A percentile compares a stretch with the other conserved stretches of the same genome.
Evolutionary conservation across 768 basidiomycete genomes (phyloP).

Genomic region (Kwoniella dendrophila): DNA sequence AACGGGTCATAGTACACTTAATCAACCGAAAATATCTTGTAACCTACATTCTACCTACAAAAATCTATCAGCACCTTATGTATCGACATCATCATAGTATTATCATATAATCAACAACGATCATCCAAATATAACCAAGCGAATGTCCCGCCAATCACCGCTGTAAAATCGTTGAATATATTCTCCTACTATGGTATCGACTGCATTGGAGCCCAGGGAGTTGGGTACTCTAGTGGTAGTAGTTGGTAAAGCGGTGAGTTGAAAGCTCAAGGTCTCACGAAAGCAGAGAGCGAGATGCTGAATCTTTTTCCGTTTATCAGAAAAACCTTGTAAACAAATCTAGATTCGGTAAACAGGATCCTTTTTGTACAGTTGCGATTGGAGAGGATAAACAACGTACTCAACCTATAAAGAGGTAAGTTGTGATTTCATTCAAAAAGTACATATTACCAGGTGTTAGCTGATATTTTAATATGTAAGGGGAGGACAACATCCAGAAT

Average conservation of each 20-base stretch:
- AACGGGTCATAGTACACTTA: background rate
- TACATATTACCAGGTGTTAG: background rate
- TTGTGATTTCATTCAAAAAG: background rate
- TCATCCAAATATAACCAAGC: background rate
- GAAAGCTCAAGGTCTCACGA: constrained; percentile 8
- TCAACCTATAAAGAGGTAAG: constrained; percentile 65
- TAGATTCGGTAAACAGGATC: constrained; percentile 88
- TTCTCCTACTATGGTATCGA: constrained; percentile 1
- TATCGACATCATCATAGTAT: too few relatives aligned
- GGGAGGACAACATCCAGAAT: constrained; percentile 90
- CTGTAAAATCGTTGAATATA: background rate
- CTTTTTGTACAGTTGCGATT: constrained; percentile 70
- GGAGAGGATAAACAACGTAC: constrained; percentile 71
- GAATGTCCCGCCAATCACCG: background rate
- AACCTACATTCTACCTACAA: too few relatives aligned
- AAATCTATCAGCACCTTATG: too few relatives aligned
- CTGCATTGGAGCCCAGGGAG: constrained; percentile 57
- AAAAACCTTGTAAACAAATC: constrained; percentile 79
- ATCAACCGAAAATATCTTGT: too few relatives aligned
- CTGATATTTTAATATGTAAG: constrained; percentile 42
- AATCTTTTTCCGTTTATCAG: constrained; percentile 35
- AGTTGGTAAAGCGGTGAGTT: constrained; percentile 81
- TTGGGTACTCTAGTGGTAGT: constrained; percentile 85
- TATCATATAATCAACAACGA: background rate
- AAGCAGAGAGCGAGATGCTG: background rate